Conservation (phyloP, 108 stramenopile genomes). For the Parmales sp. region DNA sequence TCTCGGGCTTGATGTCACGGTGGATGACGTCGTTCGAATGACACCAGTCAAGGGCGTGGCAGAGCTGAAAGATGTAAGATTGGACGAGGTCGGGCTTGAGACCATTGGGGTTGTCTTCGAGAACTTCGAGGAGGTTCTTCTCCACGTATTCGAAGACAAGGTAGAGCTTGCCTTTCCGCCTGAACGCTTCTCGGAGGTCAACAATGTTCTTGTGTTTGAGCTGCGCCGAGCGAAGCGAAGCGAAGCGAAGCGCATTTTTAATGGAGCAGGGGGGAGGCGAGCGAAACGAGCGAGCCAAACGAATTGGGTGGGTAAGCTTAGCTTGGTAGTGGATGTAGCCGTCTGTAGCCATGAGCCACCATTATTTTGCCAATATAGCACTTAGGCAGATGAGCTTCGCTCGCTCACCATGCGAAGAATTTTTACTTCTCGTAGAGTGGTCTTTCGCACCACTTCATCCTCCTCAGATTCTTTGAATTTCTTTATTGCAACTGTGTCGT, state of each 20-base stretch:
- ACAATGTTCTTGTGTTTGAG: conserved; percentile 44
- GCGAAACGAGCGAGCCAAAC: too few species aligned
- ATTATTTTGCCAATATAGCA: too few species aligned
- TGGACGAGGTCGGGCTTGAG: conserved; percentile 19
- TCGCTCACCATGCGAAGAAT: conserved; percentile 50
- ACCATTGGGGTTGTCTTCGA: conserved; percentile 38
- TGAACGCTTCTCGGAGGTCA: conserved; percentile 45
- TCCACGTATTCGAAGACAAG: conserved; percentile 58
- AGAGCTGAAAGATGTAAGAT: conserved; percentile 48
- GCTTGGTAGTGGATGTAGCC: too few species aligned
- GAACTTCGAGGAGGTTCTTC: conserved; percentile 48
- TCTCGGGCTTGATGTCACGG: conserved; percentile 61
- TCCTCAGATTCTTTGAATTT: conserved; percentile 57
- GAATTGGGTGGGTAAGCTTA: too few species aligned
- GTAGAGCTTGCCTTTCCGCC: conserved; percentile 43
- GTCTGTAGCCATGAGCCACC: too few species aligned
- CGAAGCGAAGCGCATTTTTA: too few species aligned
- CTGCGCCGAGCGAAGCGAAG: too few species aligned
- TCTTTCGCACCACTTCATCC: conserved; percentile 42
- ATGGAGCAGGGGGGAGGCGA: too few species aligned
- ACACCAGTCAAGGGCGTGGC: conserved; percentile 53
- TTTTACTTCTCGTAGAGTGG: conserved; percentile 51
- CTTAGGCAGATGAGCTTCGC: too few species aligned
- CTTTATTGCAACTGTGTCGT: conserved; percentile 42
- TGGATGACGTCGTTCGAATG: conserved; percentile 47